Percentiles rank a stretch among this genome's conserved stretches.
phyloP scores from a whole-genome alignment of 2,329 filamentous ascomycete species.

The Aspergillus phoenicis region DNA sequence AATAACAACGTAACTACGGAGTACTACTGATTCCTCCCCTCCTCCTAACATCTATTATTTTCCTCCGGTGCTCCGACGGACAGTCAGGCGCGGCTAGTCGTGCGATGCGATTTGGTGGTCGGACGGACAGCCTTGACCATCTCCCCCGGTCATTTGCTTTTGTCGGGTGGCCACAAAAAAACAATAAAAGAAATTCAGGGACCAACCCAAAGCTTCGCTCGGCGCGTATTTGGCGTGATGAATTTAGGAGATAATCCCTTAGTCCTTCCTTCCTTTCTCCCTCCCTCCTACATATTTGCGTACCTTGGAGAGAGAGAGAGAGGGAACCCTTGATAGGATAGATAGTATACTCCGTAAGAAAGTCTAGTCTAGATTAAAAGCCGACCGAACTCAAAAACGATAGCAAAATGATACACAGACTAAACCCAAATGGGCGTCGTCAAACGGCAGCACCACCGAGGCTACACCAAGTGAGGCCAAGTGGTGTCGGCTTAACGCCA shows the following conservation, averaged over 20 bases:
- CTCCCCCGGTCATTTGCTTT: constrained; percentile 6
- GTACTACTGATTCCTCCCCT: not conserved
- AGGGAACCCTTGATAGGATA: not conserved
- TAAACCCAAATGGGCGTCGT: constrained; percentile 7
- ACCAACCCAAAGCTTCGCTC: not conserved
- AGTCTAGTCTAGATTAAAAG: too few relatives aligned
- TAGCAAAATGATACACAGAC: not conserved
- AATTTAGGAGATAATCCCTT: not conserved
- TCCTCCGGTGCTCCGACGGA: constrained; percentile 10
- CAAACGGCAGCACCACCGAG: constrained; percentile 6
- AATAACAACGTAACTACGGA: not conserved
- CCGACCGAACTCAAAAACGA: not conserved
- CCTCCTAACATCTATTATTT: not conserved
- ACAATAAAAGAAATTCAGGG: not conserved
- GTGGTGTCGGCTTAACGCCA: constrained; percentile 19
- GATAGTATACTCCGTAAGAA: too few relatives aligned
- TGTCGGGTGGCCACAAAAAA: not conserved
- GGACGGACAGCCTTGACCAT: constrained; percentile 4
- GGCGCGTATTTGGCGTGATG: not conserved
- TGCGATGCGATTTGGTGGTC: constrained; percentile 8
- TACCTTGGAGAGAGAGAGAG: not conserved
- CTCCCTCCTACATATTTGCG: not conserved
- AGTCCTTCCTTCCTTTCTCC: too few relatives aligned
- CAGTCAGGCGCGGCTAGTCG: constrained; percentile 12
- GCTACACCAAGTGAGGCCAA: constrained; percentile 7